Conservation (phyloP, 768 basidiomycete species). For the Trametes sanguinea region DNA sequence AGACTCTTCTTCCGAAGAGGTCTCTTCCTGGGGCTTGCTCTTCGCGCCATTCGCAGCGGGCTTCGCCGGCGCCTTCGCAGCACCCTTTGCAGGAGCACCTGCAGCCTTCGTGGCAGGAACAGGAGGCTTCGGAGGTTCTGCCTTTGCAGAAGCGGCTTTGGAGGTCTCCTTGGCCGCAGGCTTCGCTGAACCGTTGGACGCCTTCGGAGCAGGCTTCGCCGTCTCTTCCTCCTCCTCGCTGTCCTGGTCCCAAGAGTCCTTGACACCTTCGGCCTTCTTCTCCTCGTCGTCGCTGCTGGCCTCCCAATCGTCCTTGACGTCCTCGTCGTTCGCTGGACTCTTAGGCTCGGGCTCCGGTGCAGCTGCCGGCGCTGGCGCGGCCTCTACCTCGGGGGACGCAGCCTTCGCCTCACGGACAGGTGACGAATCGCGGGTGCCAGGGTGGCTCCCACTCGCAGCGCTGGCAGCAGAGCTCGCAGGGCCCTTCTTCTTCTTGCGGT, state of each 20-base stretch:
- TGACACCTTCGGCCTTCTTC: constrained; percentile 33
- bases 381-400: constrained; percentile 38
- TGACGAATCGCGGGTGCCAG: constrained; percentile 31
- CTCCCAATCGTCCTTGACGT: constrained; percentile 58
- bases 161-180: constrained; percentile 23
- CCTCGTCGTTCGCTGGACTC: constrained; percentile 27
- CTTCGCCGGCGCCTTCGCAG: constrained; percentile 27
- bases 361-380: constrained; percentile 30
- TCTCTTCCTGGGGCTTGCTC: constrained; percentile 21
- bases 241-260: constrained; percentile 65
- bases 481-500: constrained; percentile 70
- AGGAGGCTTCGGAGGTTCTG: neutral
- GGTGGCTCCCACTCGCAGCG: constrained; percentile 23
- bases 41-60: constrained; percentile 23
- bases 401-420: constrained; percentile 26
- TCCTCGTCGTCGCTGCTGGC: constrained; percentile 50
- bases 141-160: constrained; percentile 27
- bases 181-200: constrained; percentile 24
- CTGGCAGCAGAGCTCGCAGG: constrained; percentile 13
- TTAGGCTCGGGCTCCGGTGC: constrained; percentile 8
- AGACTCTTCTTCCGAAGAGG: constrained; percentile 22
- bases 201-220: constrained; percentile 10
- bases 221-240: constrained; percentile 46
- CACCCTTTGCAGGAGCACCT: constrained; percentile 26
- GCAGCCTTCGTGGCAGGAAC: constrained; percentile 23